Evolutionary conservation across 495 filamentous ascomycete genomes (phyloP), one percentile per base, ranked within the genome.

Genomic region (Penicillium diatomitis): DNA sequence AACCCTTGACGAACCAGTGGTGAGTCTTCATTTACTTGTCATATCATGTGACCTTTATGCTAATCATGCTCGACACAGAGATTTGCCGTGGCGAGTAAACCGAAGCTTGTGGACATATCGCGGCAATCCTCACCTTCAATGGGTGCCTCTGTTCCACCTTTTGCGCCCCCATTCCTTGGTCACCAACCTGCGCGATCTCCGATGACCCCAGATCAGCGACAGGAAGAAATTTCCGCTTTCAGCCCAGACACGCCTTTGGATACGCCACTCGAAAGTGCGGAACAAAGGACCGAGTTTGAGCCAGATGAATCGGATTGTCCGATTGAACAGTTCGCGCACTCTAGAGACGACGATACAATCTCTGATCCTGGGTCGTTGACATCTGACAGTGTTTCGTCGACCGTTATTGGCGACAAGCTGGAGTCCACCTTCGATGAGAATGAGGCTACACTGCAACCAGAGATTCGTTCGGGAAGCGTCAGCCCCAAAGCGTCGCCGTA

Each of bases 161-260:
- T 44, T 3, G 49, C 41, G 9, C 57, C 50, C 0, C 60, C 62
- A 11, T 56, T 60, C 5, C 52, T 62, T 34, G 53, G 51, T 3
- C 58, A 56, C 12, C 61, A 57, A 27, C 64, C 69, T 4, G 37
- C 54, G 12, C 63, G 68, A 3, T 32, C 54, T 8, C 55, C 55
- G 38, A 66, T 63, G 27, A 74, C 70, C 0, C 69, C 70, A 6
- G 67, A 72, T 49, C 66, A 66, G 28, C 56, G 58, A 4, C 64
- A 67, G 32, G 65, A 67, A 28, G 70, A 74, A 48, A 57, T 74
- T 31, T 74, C 70, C 10, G 70, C 68, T 9, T 74, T 74, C 41
- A 74, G 70, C 34, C 70, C 70, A 29, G 70, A 74, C 32, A 74
- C 70, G 0, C 70, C 70, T 5, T 46, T 67, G 1, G 63, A 70